phyloP scores from a whole-genome alignment of 164 flowering plant genomes.

The Warburgia ugandensis region DNA sequence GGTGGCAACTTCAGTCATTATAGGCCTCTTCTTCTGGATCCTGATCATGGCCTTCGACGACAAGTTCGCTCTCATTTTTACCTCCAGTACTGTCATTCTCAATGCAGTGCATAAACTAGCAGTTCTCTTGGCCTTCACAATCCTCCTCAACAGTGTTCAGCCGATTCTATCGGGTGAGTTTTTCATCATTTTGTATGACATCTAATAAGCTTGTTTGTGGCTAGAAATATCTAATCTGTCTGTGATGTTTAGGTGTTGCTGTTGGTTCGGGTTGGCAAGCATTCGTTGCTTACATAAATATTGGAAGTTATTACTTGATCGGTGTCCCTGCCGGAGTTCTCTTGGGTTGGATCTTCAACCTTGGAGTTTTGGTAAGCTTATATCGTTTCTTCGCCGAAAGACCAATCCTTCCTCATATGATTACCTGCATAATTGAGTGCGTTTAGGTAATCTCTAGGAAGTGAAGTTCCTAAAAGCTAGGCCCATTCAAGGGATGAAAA shows the following conservation, averaged over 20 bases:
- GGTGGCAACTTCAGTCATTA: slow-evolving; percentile 27
- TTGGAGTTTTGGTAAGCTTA: slow-evolving; percentile 38
- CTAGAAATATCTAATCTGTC: too few species aligned
- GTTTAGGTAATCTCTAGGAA: too few species aligned
- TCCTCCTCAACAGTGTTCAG: slow-evolving; percentile 56
- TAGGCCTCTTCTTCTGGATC: slow-evolving; percentile 35
- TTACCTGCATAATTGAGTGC: too few species aligned
- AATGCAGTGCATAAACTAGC: slow-evolving; percentile 28
- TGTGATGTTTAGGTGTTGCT: slow-evolving; percentile 46
- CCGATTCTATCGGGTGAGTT: slow-evolving; percentile 53
- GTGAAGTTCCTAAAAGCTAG: too few species aligned
- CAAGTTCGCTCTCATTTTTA: slow-evolving; percentile 38
- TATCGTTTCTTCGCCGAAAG: not conserved
- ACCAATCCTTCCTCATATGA: too few species aligned
- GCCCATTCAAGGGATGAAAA: too few species aligned
- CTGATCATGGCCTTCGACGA: slow-evolving; percentile 27
- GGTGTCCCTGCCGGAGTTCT: slow-evolving; percentile 52
- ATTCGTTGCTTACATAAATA: slow-evolving; percentile 45
- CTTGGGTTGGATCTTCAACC: slow-evolving; percentile 34
- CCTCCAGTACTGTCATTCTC: slow-evolving; percentile 29
- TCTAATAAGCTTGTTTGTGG: not conserved
- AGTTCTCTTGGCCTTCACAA: slow-evolving; percentile 39
- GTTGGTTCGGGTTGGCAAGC: slow-evolving; percentile 82
- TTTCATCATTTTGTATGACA: too few species aligned
- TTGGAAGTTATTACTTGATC: slow-evolving; percentile 54